Base-by-base conservation (phyloP, 192 early-diverging fungal species). In the Radiomyces spectabilis region DNA sequence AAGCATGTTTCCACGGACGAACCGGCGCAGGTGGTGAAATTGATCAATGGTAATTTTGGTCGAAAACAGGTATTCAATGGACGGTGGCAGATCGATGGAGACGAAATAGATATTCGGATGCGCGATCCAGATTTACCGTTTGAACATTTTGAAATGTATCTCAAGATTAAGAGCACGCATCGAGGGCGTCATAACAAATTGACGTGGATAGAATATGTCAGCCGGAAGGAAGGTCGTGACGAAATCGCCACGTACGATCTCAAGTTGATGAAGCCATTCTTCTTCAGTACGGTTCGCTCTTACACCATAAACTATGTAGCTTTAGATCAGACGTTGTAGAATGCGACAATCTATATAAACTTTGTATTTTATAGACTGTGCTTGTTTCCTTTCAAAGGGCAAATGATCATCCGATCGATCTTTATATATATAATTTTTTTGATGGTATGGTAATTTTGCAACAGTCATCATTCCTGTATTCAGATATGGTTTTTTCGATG, bases 111-210 rank as follows among this genome's bases (percentile, higher is more conserved):
- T 12, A 61, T 73, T 38, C 7, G 18, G 9, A 40, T 59, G 25
- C 59, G 25, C 19, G 67, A 66, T 32, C 22, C 2, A 32, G 51
- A 41, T 10, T 18, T 57, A 8, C 39, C 55, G 7, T 42, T 43
- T 16, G 52, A 68, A 37, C 44, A 27, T 4, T 69, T 69, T 53
- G 22, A 35, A 25, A 35, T 69, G 55, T 41, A 1, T 9, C 43
- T 73, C 9, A 34, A 35, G 26, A 24, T 73, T 21, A 66, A 69
- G 22, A 42, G 58, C 19, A 69, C 67, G 6, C 57, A 65, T 31
- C 59, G 64, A 8, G 59, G 71, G 24, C 53, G 47, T 35, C 57
- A 69, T 26, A 69, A 66, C 45, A 73, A 73, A 47, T 27, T 73
- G 34, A 21, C 16, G 1, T 69, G 62, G 66, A 40, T 43, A 21